Conservation (phyloP, 176 grass and related monocot genomes). For the Thinopyrum elongatum region DNA sequence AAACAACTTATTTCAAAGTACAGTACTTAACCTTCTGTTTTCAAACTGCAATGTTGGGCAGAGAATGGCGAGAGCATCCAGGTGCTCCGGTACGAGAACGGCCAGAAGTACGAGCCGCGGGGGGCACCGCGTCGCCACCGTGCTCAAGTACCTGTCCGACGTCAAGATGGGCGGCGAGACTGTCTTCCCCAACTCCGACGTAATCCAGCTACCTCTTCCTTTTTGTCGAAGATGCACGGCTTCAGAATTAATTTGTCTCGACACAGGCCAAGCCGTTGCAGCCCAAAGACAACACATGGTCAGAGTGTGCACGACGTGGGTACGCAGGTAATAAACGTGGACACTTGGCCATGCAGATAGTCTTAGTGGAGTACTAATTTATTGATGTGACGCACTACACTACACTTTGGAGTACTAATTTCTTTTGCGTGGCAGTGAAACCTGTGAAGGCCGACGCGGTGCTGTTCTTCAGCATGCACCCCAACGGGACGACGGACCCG, state of each 20-base stretch:
- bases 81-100: slow-evolving; percentile 45
- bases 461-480: slow-evolving; percentile 62
- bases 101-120: slow-evolving; percentile 57
- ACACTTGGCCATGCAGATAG: too few relatives aligned
- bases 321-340: too few relatives aligned
- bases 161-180: slow-evolving; percentile 51
- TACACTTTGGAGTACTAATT: too few relatives aligned
- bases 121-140: slow-evolving; percentile 56
- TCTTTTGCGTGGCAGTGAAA: slow-evolving; percentile 41
- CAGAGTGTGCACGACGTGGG: slow-evolving; percentile 36
- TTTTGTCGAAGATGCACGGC: too few relatives aligned
- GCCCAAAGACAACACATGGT: slow-evolving; percentile 42
- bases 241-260: too few relatives aligned
- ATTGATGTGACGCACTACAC: too few relatives aligned
- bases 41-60: background rate
- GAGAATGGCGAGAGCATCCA: slow-evolving; percentile 61
- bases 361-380: too few relatives aligned
- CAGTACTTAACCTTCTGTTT: too few relatives aligned
- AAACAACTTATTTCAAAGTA: too few relatives aligned
- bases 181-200: slow-evolving; percentile 41
- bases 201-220: too few relatives aligned
- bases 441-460: slow-evolving; percentile 53
- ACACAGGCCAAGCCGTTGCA: too few relatives aligned
- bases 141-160: slow-evolving; percentile 59
- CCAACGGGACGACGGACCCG: slow-evolving; percentile 35